phyloP scores from a whole-genome alignment of 2,329 filamentous ascomycete species.

The Westerdykella sp. region DNA sequence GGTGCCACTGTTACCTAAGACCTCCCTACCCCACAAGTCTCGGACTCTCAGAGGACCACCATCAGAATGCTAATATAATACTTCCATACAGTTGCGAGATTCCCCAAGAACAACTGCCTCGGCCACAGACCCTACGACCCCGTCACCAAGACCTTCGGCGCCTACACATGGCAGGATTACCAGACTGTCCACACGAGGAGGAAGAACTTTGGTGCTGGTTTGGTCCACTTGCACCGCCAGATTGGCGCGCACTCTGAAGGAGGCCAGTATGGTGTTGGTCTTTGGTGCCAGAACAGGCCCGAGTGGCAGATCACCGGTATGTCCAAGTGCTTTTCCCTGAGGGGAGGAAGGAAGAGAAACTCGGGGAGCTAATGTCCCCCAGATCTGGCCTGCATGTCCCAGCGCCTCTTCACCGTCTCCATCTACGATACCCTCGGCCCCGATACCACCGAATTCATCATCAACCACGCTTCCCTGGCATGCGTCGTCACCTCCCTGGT shows the following conservation, averaged over 20 bases:
- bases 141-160: constrained; percentile 63
- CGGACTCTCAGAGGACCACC: not conserved
- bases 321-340: constrained; percentile 11
- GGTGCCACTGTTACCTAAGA: not conserved
- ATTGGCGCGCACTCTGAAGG: constrained; percentile 56
- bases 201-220: constrained; percentile 76
- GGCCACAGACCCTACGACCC: constrained; percentile 77
- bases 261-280: constrained; percentile 63
- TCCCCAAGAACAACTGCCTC: constrained; percentile 65
- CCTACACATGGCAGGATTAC: constrained; percentile 81
- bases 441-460: constrained; percentile 88
- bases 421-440: constrained; percentile 94
- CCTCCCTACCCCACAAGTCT: too few species aligned
- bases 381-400: constrained; percentile 84
- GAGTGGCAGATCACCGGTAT: constrained; percentile 80
- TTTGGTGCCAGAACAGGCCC: constrained; percentile 82
- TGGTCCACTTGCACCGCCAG: constrained; percentile 74
- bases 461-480: constrained; percentile 75
- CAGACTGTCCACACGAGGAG: constrained; percentile 69
- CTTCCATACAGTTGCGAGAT: constrained; percentile 45
- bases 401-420: constrained; percentile 82
- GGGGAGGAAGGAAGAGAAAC: not conserved
- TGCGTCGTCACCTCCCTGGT: constrained; percentile 73
- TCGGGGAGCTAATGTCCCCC: constrained; percentile 6
- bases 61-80: too few species aligned